Percentiles rank a stretch among this genome's conserved stretches.
Conservation (phyloP, 23 red algal species). For the Agarophyton chilense region DNA sequence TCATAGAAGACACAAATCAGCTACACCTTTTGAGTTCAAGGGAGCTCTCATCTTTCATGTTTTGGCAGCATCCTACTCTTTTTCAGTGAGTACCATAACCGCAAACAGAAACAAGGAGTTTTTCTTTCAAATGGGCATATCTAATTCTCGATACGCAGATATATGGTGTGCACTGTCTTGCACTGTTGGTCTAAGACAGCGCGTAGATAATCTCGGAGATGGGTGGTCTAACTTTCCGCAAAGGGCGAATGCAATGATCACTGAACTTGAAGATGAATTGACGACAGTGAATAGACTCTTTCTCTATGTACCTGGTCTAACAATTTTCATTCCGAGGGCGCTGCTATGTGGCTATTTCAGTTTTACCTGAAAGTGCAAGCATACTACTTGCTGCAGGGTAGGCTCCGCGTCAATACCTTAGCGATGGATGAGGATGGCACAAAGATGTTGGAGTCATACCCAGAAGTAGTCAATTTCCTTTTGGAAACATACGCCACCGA, state of each 20-base stretch:
- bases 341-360: too few relatives aligned
- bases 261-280: constrained; percentile 1
- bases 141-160: neutral
- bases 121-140: too few relatives aligned
- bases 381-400: neutral
- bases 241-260: neutral
- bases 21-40: neutral
- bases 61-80: neutral
- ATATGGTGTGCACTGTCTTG: too few relatives aligned
- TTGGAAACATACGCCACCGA: constrained; percentile 21
- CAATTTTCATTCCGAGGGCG: constrained; percentile 12
- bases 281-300: neutral
- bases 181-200: too few relatives aligned
- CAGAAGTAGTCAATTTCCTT: too few relatives aligned
- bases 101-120: constrained; percentile 10
- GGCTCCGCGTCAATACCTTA: neutral
- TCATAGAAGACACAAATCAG: neutral
- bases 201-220: neutral
- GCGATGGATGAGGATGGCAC: too few relatives aligned
- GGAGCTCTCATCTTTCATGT: neutral
- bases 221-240: constrained; percentile 13
- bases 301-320: neutral
- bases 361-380: neutral
- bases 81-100: neutral
- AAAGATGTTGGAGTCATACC: too few relatives aligned